Base-by-base conservation (phyloP, 768 basidiomycete species). In the Tulasnella sp. region DNA sequence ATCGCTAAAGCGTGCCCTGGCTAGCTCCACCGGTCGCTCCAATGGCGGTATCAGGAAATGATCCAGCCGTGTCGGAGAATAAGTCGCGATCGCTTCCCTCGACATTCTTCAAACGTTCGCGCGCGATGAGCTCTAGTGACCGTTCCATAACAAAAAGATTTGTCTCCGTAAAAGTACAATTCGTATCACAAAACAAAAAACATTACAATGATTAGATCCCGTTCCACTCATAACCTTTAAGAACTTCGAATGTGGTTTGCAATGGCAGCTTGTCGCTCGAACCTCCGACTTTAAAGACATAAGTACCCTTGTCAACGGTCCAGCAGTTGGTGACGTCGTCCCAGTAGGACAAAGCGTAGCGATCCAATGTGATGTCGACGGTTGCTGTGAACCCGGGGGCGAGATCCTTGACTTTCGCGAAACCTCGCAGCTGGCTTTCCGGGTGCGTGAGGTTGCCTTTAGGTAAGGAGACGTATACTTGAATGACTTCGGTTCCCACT, bases 401-500 rank as follows among this genome's bases (percentile, higher is more conserved):
- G 12, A 88, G 83, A n/a, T 84, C 81, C 31, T 80, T 81, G 14
- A 86, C 84, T 80, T 87, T 87, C 34, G 69, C 83, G 82, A 86
- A 87, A 9, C 90, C 92, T 76, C 90, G 92, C 50, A 96, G 87
- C 84, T 93, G 90, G 74, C 90, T 86, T 34, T 85, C 86, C 0
- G 94, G 93, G 37, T 84, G 91, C 89, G 11, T 88, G 88, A 82
- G 90, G 80, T 75, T 88, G 86, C 83, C 88, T 83, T 83, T 89
- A 85, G 80, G 75, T 4, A 90, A 90, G 80, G 90, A 88, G 9
- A 92, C 86, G 84, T 93, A 93, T 58, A 93, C 84, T 83, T 94
- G 93, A 7, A 91, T 89, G 58, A 92, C 91, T 83, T 93, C 91
- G 0, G 90, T 90, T 22, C 93, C 93, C 0, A 84, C 80, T 20